These are phyloP conservation scores for Tephrocybe sp. DNA, from an alignment of 768 basidiomycete genomes.

Conservation along the genomic window DNA sequence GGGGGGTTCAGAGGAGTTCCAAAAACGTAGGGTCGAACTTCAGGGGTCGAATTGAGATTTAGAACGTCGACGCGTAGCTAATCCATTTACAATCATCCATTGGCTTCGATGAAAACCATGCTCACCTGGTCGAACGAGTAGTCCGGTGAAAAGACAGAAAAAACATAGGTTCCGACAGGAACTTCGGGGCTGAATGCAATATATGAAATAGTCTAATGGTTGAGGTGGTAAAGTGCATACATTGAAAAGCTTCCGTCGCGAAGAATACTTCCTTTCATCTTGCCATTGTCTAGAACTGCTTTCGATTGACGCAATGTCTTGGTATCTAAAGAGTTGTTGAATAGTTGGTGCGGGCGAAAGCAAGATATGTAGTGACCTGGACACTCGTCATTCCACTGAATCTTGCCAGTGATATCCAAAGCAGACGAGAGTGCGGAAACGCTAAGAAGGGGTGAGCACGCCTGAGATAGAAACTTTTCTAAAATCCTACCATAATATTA, in stretches of 20 bases:
- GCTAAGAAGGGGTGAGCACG: conserved; percentile 6
- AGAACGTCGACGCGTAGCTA: conserved; percentile 71
- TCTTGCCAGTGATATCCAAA: conserved; percentile 56
- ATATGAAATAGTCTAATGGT: background rate
- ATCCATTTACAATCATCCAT: conserved; percentile 3
- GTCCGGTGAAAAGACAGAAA: conserved; percentile 67
- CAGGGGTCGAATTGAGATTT: conserved; percentile 32
- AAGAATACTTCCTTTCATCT: conserved; percentile 48
- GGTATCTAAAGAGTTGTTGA: conserved; percentile 11
- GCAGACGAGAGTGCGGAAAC: conserved; percentile 33
- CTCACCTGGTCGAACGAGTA: conserved; percentile 67
- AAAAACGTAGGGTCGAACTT: conserved; percentile 60
- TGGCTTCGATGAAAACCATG: background rate
- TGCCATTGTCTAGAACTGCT: conserved; percentile 60
- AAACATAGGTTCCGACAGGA: conserved; percentile 62
- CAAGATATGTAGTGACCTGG: conserved; percentile 34
- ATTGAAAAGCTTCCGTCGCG: conserved; percentile 63
- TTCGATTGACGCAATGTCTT: conserved; percentile 50
- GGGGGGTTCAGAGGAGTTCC: conserved; percentile 69
- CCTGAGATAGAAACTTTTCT: background rate
- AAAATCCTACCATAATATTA: conserved; percentile 26
- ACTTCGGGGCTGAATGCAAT: conserved; percentile 56
- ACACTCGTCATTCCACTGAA: conserved; percentile 74
- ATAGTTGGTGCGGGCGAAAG: background rate
- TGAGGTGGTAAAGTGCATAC: conserved; percentile 34